A percentile compares a stretch with the other conserved stretches of the same genome.
Conservation (phyloP, 208 protist species). For the Acanthamoeba culbertsoni region DNA sequence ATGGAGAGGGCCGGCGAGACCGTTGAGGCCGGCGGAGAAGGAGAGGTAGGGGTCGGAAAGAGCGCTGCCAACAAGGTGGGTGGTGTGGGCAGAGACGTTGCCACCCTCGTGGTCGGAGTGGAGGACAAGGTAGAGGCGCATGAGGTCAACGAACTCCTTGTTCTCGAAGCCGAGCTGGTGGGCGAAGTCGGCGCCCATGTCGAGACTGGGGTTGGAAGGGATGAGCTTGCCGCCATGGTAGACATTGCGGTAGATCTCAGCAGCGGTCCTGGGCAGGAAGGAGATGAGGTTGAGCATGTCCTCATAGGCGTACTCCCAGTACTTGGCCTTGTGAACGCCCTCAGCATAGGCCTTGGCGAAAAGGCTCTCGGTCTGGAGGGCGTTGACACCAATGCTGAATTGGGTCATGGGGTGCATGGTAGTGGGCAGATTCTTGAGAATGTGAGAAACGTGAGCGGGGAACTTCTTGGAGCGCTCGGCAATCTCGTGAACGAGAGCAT, state of each 20-base stretch:
- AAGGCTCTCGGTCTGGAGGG: constrained; percentile 91
- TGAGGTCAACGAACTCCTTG: constrained; percentile 92
- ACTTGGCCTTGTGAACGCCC: constrained; percentile 92
- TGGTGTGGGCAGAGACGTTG: constrained; percentile 97
- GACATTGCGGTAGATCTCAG: constrained; percentile 91
- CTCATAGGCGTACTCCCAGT: constrained; percentile 94
- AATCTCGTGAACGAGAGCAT: constrained; percentile 86
- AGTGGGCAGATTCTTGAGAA: constrained; percentile 89
- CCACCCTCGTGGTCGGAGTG: constrained; percentile 91
- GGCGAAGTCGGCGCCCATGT: constrained; percentile 95
- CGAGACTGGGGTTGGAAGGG: constrained; percentile 82
- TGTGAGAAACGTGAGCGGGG: constrained; percentile 83
- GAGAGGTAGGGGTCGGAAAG: constrained; percentile 97
- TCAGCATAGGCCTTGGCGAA: constrained; percentile 92
- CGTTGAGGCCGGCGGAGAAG: constrained; percentile 92
- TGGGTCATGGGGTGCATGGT: constrained; percentile 96
- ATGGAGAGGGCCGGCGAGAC: constrained; percentile 96
- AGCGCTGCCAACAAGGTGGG: constrained; percentile 94
- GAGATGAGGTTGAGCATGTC: constrained; percentile 93
- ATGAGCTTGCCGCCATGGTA: constrained; percentile 72
- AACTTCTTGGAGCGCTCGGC: constrained; percentile 85
- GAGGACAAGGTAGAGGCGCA: constrained; percentile 97
- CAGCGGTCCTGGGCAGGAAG: constrained; percentile 87
- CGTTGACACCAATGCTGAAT: constrained; percentile 82
- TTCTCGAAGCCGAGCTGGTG: constrained; percentile 92